phyloP scores from a whole-genome alignment of 495 filamentous ascomycete species.

The Xylaria cubensis region DNA sequence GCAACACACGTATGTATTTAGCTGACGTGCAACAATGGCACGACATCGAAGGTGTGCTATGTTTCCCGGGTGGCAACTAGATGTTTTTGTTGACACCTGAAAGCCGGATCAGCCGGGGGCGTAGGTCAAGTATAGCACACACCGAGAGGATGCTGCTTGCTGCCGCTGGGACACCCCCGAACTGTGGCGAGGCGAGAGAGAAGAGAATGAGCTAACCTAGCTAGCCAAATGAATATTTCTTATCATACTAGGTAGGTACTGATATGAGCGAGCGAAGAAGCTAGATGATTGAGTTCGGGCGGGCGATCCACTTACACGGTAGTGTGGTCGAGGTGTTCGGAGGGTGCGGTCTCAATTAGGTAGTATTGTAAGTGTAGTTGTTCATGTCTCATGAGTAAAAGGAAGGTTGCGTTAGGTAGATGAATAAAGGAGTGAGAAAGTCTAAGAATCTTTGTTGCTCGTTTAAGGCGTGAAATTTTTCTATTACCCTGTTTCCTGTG shows the following conservation, averaged over 20 bases:
- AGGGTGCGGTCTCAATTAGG: background rate
- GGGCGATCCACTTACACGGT: conserved; percentile 15
- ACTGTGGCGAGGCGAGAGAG: background rate
- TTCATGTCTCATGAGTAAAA: background rate
- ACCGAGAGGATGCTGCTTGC: background rate
- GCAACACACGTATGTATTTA: background rate
- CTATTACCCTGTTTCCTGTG: background rate
- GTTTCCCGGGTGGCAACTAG: background rate
- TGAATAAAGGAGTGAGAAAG: background rate
- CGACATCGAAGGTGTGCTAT: conserved; percentile 9
- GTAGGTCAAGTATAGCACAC: background rate
- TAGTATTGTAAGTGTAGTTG: background rate
- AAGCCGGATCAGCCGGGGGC: conserved; percentile 2
- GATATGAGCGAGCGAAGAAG: background rate
- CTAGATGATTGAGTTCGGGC: background rate
- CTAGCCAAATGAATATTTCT: background rate
- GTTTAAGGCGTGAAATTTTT: background rate
- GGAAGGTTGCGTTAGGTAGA: background rate
- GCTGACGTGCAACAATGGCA: background rate
- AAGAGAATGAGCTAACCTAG: background rate
- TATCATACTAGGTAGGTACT: conserved; percentile 1
- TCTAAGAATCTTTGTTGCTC: background rate
- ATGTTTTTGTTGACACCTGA: background rate
- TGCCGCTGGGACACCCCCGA: background rate
- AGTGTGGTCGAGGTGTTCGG: background rate